A percentile compares a stretch with the other conserved stretches of the same genome.
These are phyloP conservation scores for Edaphochlamys debaryana DNA, from an alignment of 139 green algal genomes.

Conservation along the genomic window DNA sequence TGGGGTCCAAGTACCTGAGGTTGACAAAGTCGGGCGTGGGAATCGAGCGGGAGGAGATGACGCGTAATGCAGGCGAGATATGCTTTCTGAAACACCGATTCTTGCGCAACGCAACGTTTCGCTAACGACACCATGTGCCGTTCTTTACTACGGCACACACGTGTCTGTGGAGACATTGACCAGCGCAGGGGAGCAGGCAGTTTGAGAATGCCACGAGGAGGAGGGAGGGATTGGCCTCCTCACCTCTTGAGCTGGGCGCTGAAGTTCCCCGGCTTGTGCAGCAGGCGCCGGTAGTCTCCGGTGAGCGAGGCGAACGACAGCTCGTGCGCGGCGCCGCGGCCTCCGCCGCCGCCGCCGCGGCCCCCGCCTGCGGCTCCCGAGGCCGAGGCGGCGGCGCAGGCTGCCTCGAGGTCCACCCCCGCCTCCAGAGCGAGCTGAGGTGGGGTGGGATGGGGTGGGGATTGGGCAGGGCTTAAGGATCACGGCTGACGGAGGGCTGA, in stretches of 20 bases:
- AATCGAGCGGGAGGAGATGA: neutral
- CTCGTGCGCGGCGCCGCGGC: constrained; percentile 30
- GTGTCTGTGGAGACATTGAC: neutral
- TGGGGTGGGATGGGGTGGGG: too few species aligned
- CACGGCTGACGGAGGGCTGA: too few species aligned
- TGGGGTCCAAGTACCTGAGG: constrained; percentile 64
- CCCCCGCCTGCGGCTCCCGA: neutral
- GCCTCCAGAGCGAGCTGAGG: constrained; percentile 35
- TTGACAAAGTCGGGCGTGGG: neutral
- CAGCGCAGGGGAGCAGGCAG: too few species aligned
- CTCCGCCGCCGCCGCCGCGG: neutral
- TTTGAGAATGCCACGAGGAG: too few species aligned
- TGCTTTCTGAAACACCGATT: too few species aligned
- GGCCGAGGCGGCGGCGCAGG: neutral
- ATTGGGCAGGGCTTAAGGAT: too few species aligned
- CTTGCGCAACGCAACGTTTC: neutral
- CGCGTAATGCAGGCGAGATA: neutral
- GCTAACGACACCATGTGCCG: neutral
- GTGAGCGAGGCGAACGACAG: constrained; percentile 65
- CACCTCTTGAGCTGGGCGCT: constrained; percentile 40
- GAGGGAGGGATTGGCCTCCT: too few species aligned
- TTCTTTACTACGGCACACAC: neutral
- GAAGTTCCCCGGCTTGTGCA: constrained; percentile 65
- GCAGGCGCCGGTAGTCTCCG: constrained; percentile 81
- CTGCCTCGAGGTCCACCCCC: constrained; percentile 54